Conservation (phyloP, 1,284 basidiomycete species). For the Ceratobasidium sp. region DNA sequence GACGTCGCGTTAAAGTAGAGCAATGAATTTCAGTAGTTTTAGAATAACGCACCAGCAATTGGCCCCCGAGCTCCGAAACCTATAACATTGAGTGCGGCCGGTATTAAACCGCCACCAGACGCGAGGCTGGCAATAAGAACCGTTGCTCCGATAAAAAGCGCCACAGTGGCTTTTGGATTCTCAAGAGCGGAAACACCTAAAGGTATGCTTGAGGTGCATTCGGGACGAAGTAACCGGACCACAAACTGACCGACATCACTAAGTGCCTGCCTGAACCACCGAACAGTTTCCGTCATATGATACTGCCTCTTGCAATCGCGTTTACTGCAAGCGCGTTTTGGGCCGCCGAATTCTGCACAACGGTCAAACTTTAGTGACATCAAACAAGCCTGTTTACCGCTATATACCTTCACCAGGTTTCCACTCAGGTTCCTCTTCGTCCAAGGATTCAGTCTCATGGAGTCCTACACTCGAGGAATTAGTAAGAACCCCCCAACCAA, state of each 20-base stretch:
- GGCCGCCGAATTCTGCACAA: background rate
- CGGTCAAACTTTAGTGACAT: background rate
- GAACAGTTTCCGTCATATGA: conserved; percentile 8
- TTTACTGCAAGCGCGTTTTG: conserved; percentile 20
- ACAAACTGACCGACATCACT: conserved; percentile 26
- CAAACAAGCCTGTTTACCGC: too few relatives aligned
- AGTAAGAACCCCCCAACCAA: background rate
- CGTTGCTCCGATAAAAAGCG: conserved; percentile 29
- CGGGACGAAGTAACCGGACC: background rate
- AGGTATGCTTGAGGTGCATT: background rate
- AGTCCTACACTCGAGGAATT: background rate
- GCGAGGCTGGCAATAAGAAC: conserved; percentile 5
- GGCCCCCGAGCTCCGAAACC: conserved; percentile 28
- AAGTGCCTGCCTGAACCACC: conserved; percentile 36
- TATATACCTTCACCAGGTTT: conserved; percentile 1
- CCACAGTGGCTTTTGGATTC: conserved; percentile 17
- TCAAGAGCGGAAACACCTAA: conserved; percentile 18
- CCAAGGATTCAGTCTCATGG: background rate
- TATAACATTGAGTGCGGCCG: conserved; percentile 7
- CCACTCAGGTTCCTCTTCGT: background rate
- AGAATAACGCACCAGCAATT: conserved; percentile 6
- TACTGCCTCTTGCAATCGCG: conserved; percentile 22
- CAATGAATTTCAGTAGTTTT: background rate
- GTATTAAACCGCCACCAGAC: background rate
- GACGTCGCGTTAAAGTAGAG: background rate